Conservation (phyloP, 129 eudicot species). For the Tagetes erecta region DNA sequence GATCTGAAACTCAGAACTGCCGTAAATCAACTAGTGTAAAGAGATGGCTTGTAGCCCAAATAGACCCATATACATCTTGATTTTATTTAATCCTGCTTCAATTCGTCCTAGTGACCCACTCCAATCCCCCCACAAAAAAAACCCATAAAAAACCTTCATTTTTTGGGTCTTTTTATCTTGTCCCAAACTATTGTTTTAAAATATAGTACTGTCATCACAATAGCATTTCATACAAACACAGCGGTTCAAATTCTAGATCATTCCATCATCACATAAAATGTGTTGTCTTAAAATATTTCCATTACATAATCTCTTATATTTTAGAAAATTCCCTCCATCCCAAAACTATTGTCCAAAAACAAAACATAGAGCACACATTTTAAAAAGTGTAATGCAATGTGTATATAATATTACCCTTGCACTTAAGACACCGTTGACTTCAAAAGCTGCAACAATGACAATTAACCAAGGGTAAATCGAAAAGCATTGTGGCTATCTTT, state of each 20-base stretch:
- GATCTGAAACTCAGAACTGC: background rate
- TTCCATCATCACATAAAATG: background rate
- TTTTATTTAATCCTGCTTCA: background rate
- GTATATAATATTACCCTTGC: background rate
- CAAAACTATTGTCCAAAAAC: background rate
- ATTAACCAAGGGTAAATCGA: background rate
- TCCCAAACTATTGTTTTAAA: background rate
- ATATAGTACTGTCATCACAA: background rate
- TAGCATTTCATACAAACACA: background rate
- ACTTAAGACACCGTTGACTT: background rate
- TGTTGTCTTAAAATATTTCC: background rate
- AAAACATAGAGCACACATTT: background rate
- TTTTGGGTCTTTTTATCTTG: no score
- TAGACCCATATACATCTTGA: background rate
- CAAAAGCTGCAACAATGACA: background rate
- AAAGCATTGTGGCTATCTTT: background rate
- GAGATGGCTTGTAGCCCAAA: background rate
- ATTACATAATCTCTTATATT: background rate
- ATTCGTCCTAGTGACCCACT: no score
- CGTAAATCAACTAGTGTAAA: background rate
- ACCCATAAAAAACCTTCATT: no score
- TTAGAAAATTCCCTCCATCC: background rate
- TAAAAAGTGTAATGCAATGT: background rate
- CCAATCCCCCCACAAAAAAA: no score
- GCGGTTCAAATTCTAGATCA: background rate